Conservation (phyloP, 257 asterid genomes). For the Vinca minor region DNA sequence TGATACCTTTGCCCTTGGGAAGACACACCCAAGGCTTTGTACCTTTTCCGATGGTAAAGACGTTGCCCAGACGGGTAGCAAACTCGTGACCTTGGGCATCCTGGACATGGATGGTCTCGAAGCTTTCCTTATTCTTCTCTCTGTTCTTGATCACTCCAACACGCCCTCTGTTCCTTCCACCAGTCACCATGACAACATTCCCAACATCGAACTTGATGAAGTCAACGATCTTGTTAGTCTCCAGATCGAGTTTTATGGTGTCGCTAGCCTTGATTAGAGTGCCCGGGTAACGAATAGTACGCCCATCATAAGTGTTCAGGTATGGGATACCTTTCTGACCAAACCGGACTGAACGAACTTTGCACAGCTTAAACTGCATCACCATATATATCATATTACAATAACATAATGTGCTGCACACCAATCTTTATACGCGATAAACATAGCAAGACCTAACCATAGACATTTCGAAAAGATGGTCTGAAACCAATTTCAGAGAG, state of each 20-base stretch:
- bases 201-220: conserved; percentile 73
- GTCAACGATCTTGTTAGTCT: conserved; percentile 43
- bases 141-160: conserved; percentile 65
- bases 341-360: conserved; percentile 51
- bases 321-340: conserved; percentile 67
- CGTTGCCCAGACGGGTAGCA: conserved; percentile 66
- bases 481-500: no score
- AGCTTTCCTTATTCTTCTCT: conserved; percentile 69
- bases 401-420: not conserved
- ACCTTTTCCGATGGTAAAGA: conserved; percentile 61
- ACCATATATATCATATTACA: not conserved
- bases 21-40: conserved; percentile 70
- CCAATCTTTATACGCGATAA: not conserved
- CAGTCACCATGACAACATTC: conserved; percentile 70
- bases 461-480: no score
- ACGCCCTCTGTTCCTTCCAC: conserved; percentile 78
- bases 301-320: conserved; percentile 62
- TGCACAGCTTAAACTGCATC: conserved; percentile 62
- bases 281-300: conserved; percentile 67
- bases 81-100: conserved; percentile 65
- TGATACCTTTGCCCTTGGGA: conserved; percentile 72
- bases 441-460: not conserved
- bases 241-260: conserved; percentile 61
- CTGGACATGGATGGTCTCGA: conserved; percentile 61
- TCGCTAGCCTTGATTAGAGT: conserved; percentile 69